Conservation (phyloP, 805 yeast species). For the Pichia scutulata region DNA sequence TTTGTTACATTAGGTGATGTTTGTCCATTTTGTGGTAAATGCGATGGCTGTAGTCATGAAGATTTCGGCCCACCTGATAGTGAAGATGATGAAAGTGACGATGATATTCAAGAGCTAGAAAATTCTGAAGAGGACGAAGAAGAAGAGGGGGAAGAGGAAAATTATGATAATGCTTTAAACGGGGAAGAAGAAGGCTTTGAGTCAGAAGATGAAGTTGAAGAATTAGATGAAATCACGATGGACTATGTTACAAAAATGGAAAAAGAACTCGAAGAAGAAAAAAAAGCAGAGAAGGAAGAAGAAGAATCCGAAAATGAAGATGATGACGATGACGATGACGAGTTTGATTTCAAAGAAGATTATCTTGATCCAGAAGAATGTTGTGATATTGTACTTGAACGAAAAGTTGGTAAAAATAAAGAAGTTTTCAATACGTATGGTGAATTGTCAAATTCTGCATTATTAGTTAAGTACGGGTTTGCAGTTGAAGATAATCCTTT, state of each 20-base stretch:
- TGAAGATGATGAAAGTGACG: constrained; percentile 22
- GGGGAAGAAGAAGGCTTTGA: constrained; percentile 11
- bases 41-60: constrained; percentile 26
- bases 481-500: constrained; percentile 44
- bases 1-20: constrained; percentile 46
- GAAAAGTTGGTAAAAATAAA: constrained; percentile 35
- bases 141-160: constrained; percentile 19
- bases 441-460: constrained; percentile 52
- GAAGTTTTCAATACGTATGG: constrained; percentile 87
- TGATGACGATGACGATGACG: constrained; percentile 18
- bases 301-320: constrained; percentile 16
- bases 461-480: constrained; percentile 77
- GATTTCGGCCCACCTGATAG: constrained; percentile 25
- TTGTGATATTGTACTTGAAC: constrained; percentile 58
- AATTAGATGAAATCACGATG: constrained; percentile 23
- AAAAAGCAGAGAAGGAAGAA: constrained; percentile 8
- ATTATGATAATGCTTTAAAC: constrained; percentile 21
- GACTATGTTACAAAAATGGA: constrained; percentile 28
- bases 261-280: constrained; percentile 17
- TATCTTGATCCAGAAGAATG: constrained; percentile 42
- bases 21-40: constrained; percentile 28
- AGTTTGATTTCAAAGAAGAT: constrained; percentile 26
- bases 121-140: constrained; percentile 15
- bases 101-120: not conserved
- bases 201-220: constrained; percentile 17